These are phyloP conservation scores for Pseudogymnoascus sp. DNA, from an alignment of 2,329 filamentous ascomycete species.

Conservation along the genomic window DNA sequence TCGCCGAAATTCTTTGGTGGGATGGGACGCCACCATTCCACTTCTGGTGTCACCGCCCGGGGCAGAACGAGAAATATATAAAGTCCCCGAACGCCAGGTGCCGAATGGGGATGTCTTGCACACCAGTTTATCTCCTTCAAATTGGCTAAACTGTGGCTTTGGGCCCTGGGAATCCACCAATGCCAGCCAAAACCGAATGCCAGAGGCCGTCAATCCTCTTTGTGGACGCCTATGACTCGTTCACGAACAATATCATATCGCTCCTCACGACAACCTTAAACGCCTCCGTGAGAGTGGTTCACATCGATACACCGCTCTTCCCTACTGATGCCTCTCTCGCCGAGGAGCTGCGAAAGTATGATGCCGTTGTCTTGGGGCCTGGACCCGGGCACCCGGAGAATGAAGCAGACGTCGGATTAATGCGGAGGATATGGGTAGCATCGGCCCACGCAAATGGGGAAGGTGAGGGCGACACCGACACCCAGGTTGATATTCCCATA, in stretches of 20 bases:
- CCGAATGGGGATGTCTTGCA: neutral
- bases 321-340: constrained; percentile 38
- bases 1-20: constrained; percentile 3
- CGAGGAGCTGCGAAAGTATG: constrained; percentile 50
- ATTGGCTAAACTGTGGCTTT: neutral
- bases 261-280: constrained; percentile 63
- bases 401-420: constrained; percentile 71
- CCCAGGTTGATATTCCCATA: constrained; percentile 53
- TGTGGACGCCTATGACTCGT: constrained; percentile 93
- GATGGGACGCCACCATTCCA: constrained; percentile 4
- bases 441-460: constrained; percentile 16
- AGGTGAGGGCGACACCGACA: constrained; percentile 42
- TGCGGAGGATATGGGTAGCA: constrained; percentile 60
- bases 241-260: constrained; percentile 88
- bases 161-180: neutral
- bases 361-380: constrained; percentile 83
- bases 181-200: neutral
- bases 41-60: constrained; percentile 3
- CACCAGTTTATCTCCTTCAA: neutral
- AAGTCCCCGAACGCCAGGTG: neutral
- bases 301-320: constrained; percentile 56
- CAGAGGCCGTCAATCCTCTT: constrained; percentile 56
- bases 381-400: constrained; percentile 75
- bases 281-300: constrained; percentile 60
- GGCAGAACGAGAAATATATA: constrained; percentile 7